A percentile compares a stretch with the other conserved stretches of the same genome.
Conservation (phyloP, 2,329 filamentous ascomycete species). For the Tothia fuscella region DNA sequence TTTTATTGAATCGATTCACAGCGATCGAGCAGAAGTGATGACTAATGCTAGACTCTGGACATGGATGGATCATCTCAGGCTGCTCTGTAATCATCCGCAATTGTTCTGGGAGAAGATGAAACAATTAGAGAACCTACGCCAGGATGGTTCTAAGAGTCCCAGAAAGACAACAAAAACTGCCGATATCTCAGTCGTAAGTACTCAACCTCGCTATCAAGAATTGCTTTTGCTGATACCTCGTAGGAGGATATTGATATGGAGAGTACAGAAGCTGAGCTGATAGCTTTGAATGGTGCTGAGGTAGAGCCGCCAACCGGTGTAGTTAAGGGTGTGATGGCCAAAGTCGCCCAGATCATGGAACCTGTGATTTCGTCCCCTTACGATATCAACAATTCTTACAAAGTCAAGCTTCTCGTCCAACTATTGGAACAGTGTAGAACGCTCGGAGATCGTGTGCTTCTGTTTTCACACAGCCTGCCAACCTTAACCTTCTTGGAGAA, state of each 20-base stretch:
- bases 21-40: conserved; percentile 13
- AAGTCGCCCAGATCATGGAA: too few species aligned
- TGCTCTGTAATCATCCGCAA: conserved; percentile 48
- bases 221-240: not conserved
- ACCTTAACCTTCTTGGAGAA: conserved; percentile 58
- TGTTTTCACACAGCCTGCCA: conserved; percentile 64
- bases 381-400: conserved; percentile 49
- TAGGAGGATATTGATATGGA: not conserved
- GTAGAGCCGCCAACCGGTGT: not conserved
- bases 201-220: not conserved
- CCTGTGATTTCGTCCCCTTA: conserved; percentile 17
- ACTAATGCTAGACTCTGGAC: conserved; percentile 37
- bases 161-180: not conserved
- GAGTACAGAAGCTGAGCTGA: conserved; percentile 18
- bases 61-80: conserved; percentile 41
- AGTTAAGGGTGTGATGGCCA: too few species aligned
- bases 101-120: conserved; percentile 25
- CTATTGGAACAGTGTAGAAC: conserved; percentile 56
- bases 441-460: conserved; percentile 59
- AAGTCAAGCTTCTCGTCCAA: conserved; percentile 51
- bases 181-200: not conserved
- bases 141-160: not conserved
- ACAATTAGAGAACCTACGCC: not conserved
- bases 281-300: conserved; percentile 24
- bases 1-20: conserved; percentile 33